Evolutionary conservation across 345 rosid species (phyloP).

Genomic region (Barbarea vulgaris): DNA sequence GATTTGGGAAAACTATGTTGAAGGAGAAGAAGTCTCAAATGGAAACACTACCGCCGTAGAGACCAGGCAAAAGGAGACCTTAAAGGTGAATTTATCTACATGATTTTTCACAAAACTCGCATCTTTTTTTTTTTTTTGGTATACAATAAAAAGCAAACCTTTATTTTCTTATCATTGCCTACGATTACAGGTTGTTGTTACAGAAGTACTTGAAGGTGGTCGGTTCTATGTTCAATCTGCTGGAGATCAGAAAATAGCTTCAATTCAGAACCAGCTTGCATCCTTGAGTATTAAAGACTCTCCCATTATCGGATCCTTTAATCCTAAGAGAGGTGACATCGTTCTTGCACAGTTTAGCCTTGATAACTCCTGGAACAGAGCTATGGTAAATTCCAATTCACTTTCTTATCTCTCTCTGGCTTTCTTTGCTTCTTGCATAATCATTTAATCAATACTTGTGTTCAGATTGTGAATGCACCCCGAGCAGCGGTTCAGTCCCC

Average conservation of each 20-base stretch:
- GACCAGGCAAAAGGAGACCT: conserved; percentile 86
- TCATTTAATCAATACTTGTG: conserved; percentile 1
- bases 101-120: neutral
- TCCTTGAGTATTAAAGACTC: conserved; percentile 70
- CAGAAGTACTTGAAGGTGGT: conserved; percentile 93
- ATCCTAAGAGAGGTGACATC: conserved; percentile 84
- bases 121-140: neutral
- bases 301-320: conserved; percentile 83
- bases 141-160: neutral
- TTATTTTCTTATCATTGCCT: conserved; percentile 1
- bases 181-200: conserved; percentile 71
- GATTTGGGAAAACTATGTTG: conserved; percentile 98
- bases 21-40: conserved; percentile 86
- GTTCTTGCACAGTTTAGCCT: conserved; percentile 96
- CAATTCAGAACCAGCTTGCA: conserved; percentile 82
- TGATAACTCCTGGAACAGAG: conserved; percentile 97
- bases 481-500: conserved; percentile 68
- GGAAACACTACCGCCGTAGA: conserved; percentile 59
- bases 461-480: conserved; percentile 83
- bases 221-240: conserved; percentile 81
- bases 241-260: conserved; percentile 73
- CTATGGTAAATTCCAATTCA: conserved; percentile 63
- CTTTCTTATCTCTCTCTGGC: neutral
- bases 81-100: conserved; percentile 56
- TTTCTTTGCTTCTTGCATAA: neutral